Evolutionary conservation across 371 early-diverging fungal genomes (phyloP), one percentile per base, ranked within the genome.

Genomic region (Mucor circinelloides): DNA sequence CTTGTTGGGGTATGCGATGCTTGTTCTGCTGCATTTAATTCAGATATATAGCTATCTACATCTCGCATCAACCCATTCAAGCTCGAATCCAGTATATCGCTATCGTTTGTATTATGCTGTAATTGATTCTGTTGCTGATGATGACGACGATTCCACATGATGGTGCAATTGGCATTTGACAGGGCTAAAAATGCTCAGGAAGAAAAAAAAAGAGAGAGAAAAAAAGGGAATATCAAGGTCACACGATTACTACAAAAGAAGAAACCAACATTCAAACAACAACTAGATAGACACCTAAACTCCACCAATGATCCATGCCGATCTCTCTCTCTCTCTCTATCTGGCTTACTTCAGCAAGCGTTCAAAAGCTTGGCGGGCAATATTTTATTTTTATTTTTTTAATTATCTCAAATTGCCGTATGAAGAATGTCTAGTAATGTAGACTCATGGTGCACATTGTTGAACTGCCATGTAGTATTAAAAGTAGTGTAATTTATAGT

Each of bases 21-120:
- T 23, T 2, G 12, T 54, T 21, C 21, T 21, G 21, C 60, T 25
- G 60, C 31, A 56, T 55, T 50, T 9, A 70, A 19, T 54, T 73
- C 73, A 38, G 58, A 46, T 46, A 73, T 70, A 52, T 59, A 73
- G 28, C 67, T 54, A 38, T 73, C 67, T 8, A 73, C 73, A 44
- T 70, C 73, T 31, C 59, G 58, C 70, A 69, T 69, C 10, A 72
- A 42, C 1, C 57, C 65, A 40, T 40, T 52, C 21, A 69, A 60
- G 8, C 25, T 15, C 8, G 48, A 17, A 19, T 50, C 48, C 15
- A 25, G 19, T 28, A 17, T 30, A 23, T 60, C n/a, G 8, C 17
- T 58, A 23, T 56, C 54, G n/a, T 60, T 54, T 25, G 17, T 31
- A 10, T 44, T 7, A 31, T 32, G 25, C 27, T 27, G 19, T 40